Percentiles rank a stretch among this genome's conserved stretches.
Conservation (phyloP, 495 filamentous ascomycete species). For the Lasiosphaeria hispida region DNA sequence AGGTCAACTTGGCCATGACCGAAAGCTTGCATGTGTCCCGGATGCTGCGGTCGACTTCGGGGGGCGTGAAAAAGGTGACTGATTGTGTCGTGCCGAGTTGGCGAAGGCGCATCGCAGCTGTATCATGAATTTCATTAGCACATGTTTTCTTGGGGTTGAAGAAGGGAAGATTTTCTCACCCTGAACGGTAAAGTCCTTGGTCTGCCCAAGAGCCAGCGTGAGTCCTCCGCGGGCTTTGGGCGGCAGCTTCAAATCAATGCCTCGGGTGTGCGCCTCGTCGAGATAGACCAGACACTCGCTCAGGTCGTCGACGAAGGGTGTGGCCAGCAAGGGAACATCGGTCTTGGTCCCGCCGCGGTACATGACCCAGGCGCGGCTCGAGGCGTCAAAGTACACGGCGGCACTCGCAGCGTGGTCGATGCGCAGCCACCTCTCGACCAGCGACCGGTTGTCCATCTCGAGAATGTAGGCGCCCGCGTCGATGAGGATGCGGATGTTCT, state of each 20-base stretch:
- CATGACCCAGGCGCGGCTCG: constrained; percentile 42
- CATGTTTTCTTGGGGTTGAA: no score
- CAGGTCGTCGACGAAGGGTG: constrained; percentile 42
- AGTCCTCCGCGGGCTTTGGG: constrained; percentile 38
- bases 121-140: background rate
- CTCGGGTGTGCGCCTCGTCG: constrained; percentile 48
- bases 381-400: constrained; percentile 30
- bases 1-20: constrained; percentile 27
- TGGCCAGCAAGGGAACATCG: constrained; percentile 33
- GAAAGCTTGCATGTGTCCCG: constrained; percentile 28
- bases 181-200: constrained; percentile 51
- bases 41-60: constrained; percentile 47
- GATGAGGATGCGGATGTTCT: constrained; percentile 43
- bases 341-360: constrained; percentile 25
- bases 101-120: constrained; percentile 29
- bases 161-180: constrained; percentile 16
- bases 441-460: constrained; percentile 38
- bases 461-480: constrained; percentile 52
- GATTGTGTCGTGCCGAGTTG: constrained; percentile 32
- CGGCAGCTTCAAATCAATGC: constrained; percentile 48
- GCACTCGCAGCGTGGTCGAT: constrained; percentile 32
- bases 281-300: constrained; percentile 43
- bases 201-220: constrained; percentile 45
- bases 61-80: constrained; percentile 35
- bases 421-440: constrained; percentile 48